Evolutionary conservation across 768 basidiomycete species (phyloP).

Genomic region (Plicaturopsis crispa): DNA sequence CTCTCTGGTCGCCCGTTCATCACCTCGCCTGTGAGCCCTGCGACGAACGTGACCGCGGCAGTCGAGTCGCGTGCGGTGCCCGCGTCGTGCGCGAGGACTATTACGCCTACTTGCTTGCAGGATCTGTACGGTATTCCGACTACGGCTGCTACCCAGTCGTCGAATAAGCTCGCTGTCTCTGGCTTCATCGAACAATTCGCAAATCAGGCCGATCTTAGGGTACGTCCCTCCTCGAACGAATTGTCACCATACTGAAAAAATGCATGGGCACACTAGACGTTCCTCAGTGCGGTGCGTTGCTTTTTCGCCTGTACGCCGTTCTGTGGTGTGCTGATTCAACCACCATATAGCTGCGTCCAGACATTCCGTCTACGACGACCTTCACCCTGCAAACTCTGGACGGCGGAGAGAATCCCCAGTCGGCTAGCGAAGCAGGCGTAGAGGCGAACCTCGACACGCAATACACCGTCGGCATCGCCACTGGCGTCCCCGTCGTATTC

Average conservation of each 20-base stretch:
- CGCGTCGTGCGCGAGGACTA: constrained; percentile 15
- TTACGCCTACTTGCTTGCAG: constrained; percentile 27
- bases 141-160: constrained; percentile 19
- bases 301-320: neutral
- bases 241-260: constrained; percentile 7
- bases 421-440: constrained; percentile 18
- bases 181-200: constrained; percentile 27
- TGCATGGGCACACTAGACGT: too few relatives aligned
- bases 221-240: neutral
- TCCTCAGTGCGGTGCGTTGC: neutral
- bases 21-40: constrained; percentile 9
- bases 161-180: constrained; percentile 21
- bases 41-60: constrained; percentile 6
- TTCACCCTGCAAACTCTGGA: constrained; percentile 29
- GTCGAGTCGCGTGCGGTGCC: constrained; percentile 14
- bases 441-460: constrained; percentile 29
- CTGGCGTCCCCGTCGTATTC: constrained; percentile 24
- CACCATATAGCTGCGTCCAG: constrained; percentile 17
- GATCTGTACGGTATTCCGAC: constrained; percentile 26
- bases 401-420: constrained; percentile 25
- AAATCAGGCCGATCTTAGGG: constrained; percentile 9
- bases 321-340: neutral
- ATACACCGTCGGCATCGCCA: constrained; percentile 29
- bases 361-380: constrained; percentile 22
- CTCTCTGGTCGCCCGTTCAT: constrained; percentile 11